Evolutionary conservation across 2,329 filamentous ascomycete species (phyloP).

Genomic region (Furcasterigmium sp.): DNA sequence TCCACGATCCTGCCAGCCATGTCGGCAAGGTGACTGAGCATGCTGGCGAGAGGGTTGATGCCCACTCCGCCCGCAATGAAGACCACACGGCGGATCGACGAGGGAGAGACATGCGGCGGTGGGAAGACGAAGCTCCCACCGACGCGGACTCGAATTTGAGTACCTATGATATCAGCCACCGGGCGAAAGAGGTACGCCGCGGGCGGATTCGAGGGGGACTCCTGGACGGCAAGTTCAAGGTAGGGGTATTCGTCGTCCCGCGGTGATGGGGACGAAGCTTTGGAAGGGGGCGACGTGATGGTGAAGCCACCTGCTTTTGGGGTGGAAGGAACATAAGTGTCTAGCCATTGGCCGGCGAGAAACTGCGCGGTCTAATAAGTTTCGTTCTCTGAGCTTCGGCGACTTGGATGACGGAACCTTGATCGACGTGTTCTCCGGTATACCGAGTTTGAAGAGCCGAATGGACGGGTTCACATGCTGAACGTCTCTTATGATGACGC

Average conservation of each 20-base stretch:
- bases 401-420: slow-evolving; percentile 33
- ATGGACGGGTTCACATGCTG: slow-evolving; percentile 61
- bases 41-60: slow-evolving; percentile 76
- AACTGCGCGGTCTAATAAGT: slow-evolving; percentile 52
- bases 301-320: slow-evolving; percentile 79
- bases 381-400: too few species aligned
- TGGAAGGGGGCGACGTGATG: slow-evolving; percentile 69
- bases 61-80: slow-evolving; percentile 80
- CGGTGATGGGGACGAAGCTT: slow-evolving; percentile 26
- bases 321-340: slow-evolving; percentile 68
- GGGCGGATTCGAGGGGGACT: slow-evolving; percentile 63
- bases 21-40: slow-evolving; percentile 56
- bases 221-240: slow-evolving; percentile 75
- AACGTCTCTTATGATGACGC: slow-evolving; percentile 56
- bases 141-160: slow-evolving; percentile 60
- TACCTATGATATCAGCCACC: slow-evolving; percentile 47
- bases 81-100: slow-evolving; percentile 53
- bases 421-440: slow-evolving; percentile 40
- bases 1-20: slow-evolving; percentile 13
- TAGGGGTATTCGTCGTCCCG: slow-evolving; percentile 30
- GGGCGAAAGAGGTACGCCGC: slow-evolving; percentile 72
- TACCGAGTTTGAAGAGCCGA: slow-evolving; percentile 60
- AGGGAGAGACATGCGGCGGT: slow-evolving; percentile 41
- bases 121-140: slow-evolving; percentile 82
- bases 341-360: slow-evolving; percentile 82